Evolutionary conservation across 108 stramenopile species (phyloP).

Genomic region (Mayamaea pseudoterrestris): DNA sequence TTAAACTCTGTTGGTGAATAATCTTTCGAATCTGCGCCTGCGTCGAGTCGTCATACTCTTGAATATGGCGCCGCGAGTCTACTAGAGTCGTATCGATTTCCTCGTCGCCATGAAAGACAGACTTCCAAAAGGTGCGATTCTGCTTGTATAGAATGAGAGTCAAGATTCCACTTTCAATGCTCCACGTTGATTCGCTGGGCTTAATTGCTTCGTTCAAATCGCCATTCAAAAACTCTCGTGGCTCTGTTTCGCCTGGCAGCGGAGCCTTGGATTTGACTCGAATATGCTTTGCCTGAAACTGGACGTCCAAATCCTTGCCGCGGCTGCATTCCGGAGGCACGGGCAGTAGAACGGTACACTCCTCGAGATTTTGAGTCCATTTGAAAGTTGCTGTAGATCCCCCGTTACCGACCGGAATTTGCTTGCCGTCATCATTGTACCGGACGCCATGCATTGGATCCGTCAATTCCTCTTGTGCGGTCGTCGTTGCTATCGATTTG

Average conservation of each 20-base stretch:
- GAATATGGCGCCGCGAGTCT: slow-evolving; percentile 59
- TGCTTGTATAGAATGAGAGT: slow-evolving; percentile 52
- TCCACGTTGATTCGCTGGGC: slow-evolving; percentile 68
- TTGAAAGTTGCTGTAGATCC: slow-evolving; percentile 64
- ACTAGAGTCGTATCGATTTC: slow-evolving; percentile 65
- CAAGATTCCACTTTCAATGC: slow-evolving; percentile 48
- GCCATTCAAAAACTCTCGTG: slow-evolving; percentile 35
- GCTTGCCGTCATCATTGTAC: slow-evolving; percentile 70
- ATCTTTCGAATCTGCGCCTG: slow-evolving; percentile 69
- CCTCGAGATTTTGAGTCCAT: slow-evolving; percentile 84
- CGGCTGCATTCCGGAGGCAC: slow-evolving; percentile 40
- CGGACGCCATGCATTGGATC: slow-evolving; percentile 20
- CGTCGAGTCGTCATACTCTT: slow-evolving; percentile 68
- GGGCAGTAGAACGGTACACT: slow-evolving; percentile 55
- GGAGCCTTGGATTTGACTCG: slow-evolving; percentile 36
- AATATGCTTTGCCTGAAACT: slow-evolving; percentile 31
- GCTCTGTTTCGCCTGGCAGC: slow-evolving; percentile 8
- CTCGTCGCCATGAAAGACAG: slow-evolving; percentile 51
- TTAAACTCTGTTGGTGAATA: slow-evolving; percentile 72
- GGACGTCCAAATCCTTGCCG: slow-evolving; percentile 59
- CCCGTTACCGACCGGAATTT: slow-evolving; percentile 81
- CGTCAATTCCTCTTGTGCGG: slow-evolving; percentile 1
- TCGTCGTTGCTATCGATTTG: not conserved
- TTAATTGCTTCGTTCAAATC: slow-evolving; percentile 36
- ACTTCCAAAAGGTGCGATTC: slow-evolving; percentile 63